Percentiles rank a stretch among this genome's conserved stretches.
phyloP scores from a whole-genome alignment of 768 basidiomycete genomes.

The Suillus hirtellus region DNA sequence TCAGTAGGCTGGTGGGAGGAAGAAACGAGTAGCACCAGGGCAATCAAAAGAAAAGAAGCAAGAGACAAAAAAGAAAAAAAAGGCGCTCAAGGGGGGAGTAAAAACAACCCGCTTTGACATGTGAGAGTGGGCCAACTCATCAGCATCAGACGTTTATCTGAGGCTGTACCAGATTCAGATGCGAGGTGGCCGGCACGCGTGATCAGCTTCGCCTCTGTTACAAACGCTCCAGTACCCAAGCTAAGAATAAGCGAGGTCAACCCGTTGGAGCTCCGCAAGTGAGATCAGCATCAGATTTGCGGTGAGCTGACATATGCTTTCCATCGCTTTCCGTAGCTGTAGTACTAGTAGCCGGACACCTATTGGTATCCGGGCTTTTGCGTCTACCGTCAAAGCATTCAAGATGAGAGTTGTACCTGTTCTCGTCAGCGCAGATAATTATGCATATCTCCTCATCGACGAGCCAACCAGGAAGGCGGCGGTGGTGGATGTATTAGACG shows the following conservation, averaged over 20 bases:
- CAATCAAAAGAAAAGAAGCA: not conserved
- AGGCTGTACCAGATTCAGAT: slow-evolving; percentile 1
- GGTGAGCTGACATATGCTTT: slow-evolving; percentile 9
- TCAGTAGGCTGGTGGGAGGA: not conserved
- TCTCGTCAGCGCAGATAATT: slow-evolving; percentile 81
- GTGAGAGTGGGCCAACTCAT: slow-evolving; percentile 1
- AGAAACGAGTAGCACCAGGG: not conserved
- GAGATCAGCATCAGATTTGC: slow-evolving; percentile 11
- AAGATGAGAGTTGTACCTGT: slow-evolving; percentile 78
- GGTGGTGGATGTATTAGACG: slow-evolving; percentile 79
- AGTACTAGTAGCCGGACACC: not conserved
- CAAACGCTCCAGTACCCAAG: not conserved
- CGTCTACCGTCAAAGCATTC: slow-evolving; percentile 16
- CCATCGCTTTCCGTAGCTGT: slow-evolving; percentile 8
- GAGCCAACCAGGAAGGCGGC: slow-evolving; percentile 66
- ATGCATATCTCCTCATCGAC: slow-evolving; percentile 82
- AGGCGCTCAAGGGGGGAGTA: not conserved
- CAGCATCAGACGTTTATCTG: slow-evolving; percentile 1
- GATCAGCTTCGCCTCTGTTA: not conserved
- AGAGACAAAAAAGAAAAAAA: not conserved
- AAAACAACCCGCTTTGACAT: not conserved
- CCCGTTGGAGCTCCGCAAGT: not conserved
- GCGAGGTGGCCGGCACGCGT: slow-evolving; percentile 4
- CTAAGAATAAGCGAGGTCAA: not conserved
- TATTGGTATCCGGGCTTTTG: slow-evolving; percentile 17